These are phyloP conservation scores for Diaporthe vexans DNA, from an alignment of 2,329 filamentous ascomycete genomes.

Conservation along the genomic window DNA sequence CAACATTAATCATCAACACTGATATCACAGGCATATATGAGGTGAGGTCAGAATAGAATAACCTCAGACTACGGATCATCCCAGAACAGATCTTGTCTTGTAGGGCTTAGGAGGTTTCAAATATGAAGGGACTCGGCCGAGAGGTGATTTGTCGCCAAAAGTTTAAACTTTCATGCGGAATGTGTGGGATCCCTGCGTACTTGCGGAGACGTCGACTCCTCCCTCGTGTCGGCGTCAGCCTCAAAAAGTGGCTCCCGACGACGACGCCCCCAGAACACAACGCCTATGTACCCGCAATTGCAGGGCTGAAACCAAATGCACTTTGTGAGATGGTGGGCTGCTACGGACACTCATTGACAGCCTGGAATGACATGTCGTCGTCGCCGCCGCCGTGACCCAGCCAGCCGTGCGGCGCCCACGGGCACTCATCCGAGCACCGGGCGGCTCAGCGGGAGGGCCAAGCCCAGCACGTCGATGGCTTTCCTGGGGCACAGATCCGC, in stretches of 20 bases:
- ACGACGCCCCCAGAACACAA: not conserved
- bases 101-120: conserved; percentile 30
- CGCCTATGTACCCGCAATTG: no score
- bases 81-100: not conserved
- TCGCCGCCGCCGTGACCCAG: not conserved
- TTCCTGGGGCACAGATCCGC: not conserved
- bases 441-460: conserved; percentile 7
- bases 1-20: not conserved
- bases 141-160: not conserved
- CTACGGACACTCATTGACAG: no score
- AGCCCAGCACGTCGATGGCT: not conserved
- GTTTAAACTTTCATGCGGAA: not conserved
- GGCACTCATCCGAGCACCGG: not conserved
- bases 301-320: not conserved
- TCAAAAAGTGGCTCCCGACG: not conserved
- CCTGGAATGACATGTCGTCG: conserved; percentile 13
- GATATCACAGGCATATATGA: not conserved
- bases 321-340: not conserved
- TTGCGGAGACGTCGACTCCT: not conserved
- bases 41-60: not conserved
- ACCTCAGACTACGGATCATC: not conserved
- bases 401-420: not conserved
- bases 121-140: conserved; percentile 26
- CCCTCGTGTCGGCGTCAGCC: not conserved
- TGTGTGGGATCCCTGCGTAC: conserved; percentile 7